A percentile compares a stretch with the other conserved stretches of the same genome.
Evolutionary conservation across 495 filamentous ascomycete species (phyloP).

Genomic region (Articulospora tetracladia): DNA sequence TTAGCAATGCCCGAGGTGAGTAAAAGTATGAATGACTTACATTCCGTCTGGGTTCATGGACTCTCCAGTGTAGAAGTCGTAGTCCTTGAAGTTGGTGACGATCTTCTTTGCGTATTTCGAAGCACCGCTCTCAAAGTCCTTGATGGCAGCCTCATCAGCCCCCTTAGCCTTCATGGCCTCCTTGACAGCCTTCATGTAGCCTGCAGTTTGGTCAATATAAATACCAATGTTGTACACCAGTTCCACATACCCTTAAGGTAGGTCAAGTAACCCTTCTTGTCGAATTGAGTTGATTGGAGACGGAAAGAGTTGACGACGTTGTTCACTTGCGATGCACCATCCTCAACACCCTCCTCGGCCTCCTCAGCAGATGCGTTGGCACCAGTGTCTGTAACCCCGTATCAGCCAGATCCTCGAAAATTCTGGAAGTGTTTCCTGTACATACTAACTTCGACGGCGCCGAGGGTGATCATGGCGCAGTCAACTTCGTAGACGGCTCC

Average conservation of each 20-base stretch:
- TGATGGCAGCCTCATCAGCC: conserved; percentile 59
- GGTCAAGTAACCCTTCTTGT: conserved; percentile 76
- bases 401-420: conserved; percentile 6
- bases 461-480: conserved; percentile 80
- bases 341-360: conserved; percentile 68
- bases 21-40: conserved; percentile 40
- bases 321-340: conserved; percentile 73
- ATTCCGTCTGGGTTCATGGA: conserved; percentile 90
- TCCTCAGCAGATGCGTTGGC: conserved; percentile 97
- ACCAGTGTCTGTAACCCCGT: conserved; percentile 63
- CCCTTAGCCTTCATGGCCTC: conserved; percentile 57
- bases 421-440: conserved; percentile 17
- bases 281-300: conserved; percentile 68
- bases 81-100: conserved; percentile 83
- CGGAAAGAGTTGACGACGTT: conserved; percentile 94
- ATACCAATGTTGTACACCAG: background rate
- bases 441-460: conserved; percentile 69
- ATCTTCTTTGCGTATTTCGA: conserved; percentile 71
- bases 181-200: conserved; percentile 88
- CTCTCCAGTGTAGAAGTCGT: conserved; percentile 89
- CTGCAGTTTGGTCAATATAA: conserved; percentile 35
- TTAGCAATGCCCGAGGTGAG: conserved; percentile 1
- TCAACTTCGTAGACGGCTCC: conserved; percentile 80
- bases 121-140: conserved; percentile 73
- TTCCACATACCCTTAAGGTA: conserved; percentile 73